Percentiles rank a stretch among this genome's conserved stretches.
Conservation (phyloP, 2,329 filamentous ascomycete genomes). For the Bimuria novae-zelandiae region DNA sequence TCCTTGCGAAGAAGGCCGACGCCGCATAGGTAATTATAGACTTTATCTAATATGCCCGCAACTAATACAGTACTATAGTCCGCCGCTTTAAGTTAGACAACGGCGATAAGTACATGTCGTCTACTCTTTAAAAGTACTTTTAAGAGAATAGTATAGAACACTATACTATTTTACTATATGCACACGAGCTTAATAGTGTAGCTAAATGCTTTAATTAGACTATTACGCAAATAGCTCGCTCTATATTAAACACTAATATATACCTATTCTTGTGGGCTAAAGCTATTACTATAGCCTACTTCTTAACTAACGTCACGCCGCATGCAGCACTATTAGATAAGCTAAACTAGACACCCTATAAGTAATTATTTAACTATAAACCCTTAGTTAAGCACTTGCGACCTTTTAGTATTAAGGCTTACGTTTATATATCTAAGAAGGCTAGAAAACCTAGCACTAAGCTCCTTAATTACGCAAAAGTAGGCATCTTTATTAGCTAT, state of each 20-base stretch:
- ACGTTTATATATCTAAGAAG: not conserved
- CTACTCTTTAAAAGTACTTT: not conserved
- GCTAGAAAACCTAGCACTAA: not conserved
- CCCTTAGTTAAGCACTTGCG: not conserved
- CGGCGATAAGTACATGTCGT: slow-evolving; percentile 6
- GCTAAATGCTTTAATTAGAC: slow-evolving; percentile 7
- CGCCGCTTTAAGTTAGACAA: slow-evolving; percentile 6
- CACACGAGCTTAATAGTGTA: slow-evolving; percentile 12
- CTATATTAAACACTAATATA: not conserved
- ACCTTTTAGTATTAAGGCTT: not conserved
- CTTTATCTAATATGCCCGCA: not conserved
- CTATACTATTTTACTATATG: slow-evolving; percentile 5
- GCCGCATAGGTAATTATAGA: slow-evolving; percentile 1
- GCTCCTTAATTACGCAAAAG: not conserved
- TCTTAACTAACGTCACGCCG: not conserved
- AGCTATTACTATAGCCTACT: not conserved
- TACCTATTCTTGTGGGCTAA: not conserved
- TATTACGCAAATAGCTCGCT: slow-evolving; percentile 3
- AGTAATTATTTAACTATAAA: not conserved
- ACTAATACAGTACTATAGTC: not conserved
- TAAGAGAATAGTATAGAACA: slow-evolving; percentile 1
- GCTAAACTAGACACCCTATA: not conserved
- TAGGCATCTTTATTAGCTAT: not conserved
- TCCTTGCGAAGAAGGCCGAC: slow-evolving; percentile 12
- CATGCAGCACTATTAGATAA: not conserved